Conservation (phyloP, 129 eudicot genomes). For the Logfia minima region DNA sequence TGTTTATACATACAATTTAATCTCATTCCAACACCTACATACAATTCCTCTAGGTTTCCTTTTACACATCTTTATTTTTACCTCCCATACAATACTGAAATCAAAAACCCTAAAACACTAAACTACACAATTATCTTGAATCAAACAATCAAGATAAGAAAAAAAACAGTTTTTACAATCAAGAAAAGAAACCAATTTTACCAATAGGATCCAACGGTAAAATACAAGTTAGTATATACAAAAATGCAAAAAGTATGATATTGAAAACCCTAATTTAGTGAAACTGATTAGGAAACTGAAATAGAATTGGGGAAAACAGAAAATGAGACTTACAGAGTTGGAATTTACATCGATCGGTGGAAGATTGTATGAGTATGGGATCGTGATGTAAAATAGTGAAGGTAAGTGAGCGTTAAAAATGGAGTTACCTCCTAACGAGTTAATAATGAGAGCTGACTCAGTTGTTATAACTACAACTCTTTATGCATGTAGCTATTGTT, state of each 20-base stretch:
- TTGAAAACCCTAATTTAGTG: not conserved
- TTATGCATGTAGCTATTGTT: no score
- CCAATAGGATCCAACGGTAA: not conserved
- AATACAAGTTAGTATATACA: not conserved
- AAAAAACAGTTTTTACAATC: not conserved
- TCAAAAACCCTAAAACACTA: not conserved
- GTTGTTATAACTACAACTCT: not conserved
- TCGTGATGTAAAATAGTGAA: not conserved
- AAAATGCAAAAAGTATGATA: no score
- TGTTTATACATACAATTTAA: no score
- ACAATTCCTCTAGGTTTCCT: not conserved
- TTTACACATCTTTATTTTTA: not conserved
- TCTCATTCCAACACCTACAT: not conserved
- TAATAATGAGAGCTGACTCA: constrained; percentile 11
- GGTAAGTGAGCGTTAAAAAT: not conserved
- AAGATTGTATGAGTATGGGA: not conserved
- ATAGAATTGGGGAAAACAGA: not conserved
- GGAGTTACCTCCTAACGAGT: not conserved
- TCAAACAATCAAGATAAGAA: not conserved
- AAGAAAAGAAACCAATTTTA: not conserved
- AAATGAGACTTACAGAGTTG: not conserved
- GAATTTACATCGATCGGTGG: constrained; percentile 15
- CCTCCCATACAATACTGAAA: not conserved
- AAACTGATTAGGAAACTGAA: not conserved
- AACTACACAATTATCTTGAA: not conserved